phyloP scores from a whole-genome alignment of 176 grass and related monocot genomes.

The Carex parvula region DNA sequence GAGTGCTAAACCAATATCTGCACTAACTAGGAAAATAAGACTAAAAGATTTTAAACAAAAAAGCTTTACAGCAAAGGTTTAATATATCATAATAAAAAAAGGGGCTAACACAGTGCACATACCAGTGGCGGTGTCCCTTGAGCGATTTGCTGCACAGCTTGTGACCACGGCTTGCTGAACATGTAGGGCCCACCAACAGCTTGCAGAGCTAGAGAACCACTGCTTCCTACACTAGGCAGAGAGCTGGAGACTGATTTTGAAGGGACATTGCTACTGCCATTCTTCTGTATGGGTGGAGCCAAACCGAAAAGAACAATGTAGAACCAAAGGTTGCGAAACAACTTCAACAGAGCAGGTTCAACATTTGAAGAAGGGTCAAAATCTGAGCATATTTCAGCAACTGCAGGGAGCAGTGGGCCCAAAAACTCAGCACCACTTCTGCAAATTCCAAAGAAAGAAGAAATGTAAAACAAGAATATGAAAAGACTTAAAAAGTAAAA shows the following conservation, averaged over 20 bases:
- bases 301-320: constrained; percentile 97
- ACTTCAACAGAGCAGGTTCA: constrained; percentile 86
- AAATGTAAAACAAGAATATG: constrained; percentile 12
- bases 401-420: constrained; percentile 83
- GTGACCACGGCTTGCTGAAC: constrained; percentile 79
- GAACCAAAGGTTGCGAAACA: constrained; percentile 98
- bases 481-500: neutral
- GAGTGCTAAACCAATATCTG: neutral
- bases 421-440: constrained; percentile 99
- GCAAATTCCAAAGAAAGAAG: constrained; percentile 34
- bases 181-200: constrained; percentile 96
- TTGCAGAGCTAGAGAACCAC: constrained; percentile 68
- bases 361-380: constrained; percentile 89
- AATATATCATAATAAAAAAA: neutral
- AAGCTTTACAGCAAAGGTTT: neutral
- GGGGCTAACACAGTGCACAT: constrained; percentile 29
- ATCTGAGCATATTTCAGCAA: constrained; percentile 99
- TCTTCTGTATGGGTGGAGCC: constrained; percentile 88
- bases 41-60: neutral
- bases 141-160: constrained; percentile 80
- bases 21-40: neutral
- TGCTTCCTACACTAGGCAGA: constrained; percentile 51
- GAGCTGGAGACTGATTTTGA: constrained; percentile 75
- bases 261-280: constrained; percentile 36
- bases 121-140: constrained; percentile 94